Conservation (phyloP, 768 basidiomycete species). For the Boletellus ananas region DNA sequence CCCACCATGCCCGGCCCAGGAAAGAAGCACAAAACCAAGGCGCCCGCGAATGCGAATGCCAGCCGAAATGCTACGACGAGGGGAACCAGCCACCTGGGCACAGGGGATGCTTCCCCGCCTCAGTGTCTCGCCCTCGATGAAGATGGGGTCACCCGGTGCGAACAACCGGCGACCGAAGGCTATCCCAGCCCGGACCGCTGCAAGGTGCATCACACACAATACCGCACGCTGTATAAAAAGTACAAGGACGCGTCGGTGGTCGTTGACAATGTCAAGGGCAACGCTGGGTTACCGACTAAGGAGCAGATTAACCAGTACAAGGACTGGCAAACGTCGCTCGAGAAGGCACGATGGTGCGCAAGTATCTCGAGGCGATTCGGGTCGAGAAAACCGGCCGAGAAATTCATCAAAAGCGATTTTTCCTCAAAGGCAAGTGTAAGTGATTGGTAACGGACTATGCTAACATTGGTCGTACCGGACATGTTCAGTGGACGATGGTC, state of each 20-base stretch:
- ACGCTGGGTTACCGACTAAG: constrained; percentile 15
- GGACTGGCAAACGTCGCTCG: constrained; percentile 10
- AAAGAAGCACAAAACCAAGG: too few relatives aligned
- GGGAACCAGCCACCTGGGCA: too few relatives aligned
- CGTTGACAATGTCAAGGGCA: constrained; percentile 19
- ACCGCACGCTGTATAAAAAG: constrained; percentile 18
- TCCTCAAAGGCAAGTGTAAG: constrained; percentile 27
- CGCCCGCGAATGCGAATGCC: too few relatives aligned
- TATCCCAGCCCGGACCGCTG: constrained; percentile 19
- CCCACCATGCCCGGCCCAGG: too few relatives aligned
- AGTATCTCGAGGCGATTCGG: constrained; percentile 32
- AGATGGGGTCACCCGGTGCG: too few relatives aligned
- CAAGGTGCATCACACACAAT: constrained; percentile 25
- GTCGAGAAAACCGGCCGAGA: constrained; percentile 30
- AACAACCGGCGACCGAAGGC: constrained; percentile 24
- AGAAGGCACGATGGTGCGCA: constrained; percentile 21
- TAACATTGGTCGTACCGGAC: not conserved
- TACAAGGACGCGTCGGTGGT: constrained; percentile 28
- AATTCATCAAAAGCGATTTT: constrained; percentile 31
- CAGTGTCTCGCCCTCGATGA: constrained; percentile 20
- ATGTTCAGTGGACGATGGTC: constrained; percentile 27
- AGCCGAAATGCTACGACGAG: too few relatives aligned
- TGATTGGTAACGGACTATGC: not conserved
- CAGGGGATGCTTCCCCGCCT: too few relatives aligned
- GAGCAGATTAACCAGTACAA: constrained; percentile 10